Base-by-base conservation (phyloP, 768 basidiomycete species). In the Rhodotorula taiwanensis region DNA sequence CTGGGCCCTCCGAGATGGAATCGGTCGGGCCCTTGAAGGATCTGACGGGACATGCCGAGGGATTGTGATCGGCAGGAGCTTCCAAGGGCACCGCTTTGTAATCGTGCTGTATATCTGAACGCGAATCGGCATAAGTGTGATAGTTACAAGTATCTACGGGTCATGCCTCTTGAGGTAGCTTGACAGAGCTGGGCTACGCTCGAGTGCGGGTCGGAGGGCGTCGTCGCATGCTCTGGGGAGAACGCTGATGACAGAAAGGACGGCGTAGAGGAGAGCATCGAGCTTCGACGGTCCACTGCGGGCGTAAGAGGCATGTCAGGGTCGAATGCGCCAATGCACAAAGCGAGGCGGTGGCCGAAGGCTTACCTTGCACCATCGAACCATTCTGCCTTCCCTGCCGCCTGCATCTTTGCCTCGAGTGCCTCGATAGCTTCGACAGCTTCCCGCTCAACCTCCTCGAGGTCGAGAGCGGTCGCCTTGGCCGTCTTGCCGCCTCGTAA, bases 401-500 rank as follows among this genome's bases (percentile, higher is more conserved):
- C 48, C 33, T 51, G 18, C 16, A 62, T 16, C 60, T 62, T 67
- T 3, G 31, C 57, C 36, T 67, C 66, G 16, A 67, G 42, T 28
- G 60, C 66, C 30, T 59, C 27, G 27, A 67, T 31, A 11, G 56
- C 28, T 30, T 67, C 66, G 3, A 43, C 57, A 4, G 60, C 66
- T 23, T 67, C 66, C 28, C 66, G n/a, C 43, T 67, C 66, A 36
- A 62, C 57, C 43, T 67, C 60, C 49, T 67, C 66, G 34, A 67
- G 23, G 42, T 67, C 66, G 27, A 67, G 52, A 20, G 55, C 60
- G 2, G 20, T 27, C 21, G 14, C 13, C 53, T n/a, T 28, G 6
- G 56, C 56, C 4, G 15, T n/a, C 53, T 67, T 67, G 11, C 53
- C 57, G 0, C 56, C 66, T 11, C 66, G 28, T 41, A 62, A 23